Evolutionary conservation across 768 basidiomycete species (phyloP), one percentile per base, ranked within the genome.

Genomic region (Lyophyllum semitale): DNA sequence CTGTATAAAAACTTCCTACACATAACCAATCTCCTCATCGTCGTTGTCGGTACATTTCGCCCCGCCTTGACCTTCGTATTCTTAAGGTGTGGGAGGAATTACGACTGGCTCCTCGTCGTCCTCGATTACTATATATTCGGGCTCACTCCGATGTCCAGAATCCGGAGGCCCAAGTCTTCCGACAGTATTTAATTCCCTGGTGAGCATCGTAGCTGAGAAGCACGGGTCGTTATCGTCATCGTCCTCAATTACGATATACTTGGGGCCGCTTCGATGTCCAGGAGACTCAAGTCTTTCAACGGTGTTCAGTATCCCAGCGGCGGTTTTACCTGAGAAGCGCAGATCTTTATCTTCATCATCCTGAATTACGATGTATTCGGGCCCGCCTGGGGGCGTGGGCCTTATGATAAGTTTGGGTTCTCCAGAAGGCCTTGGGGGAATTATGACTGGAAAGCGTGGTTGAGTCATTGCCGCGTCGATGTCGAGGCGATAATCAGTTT

Each of bases 401-500:
- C 20, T 5, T 11, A 30, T 30, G 29, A 30, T 30, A 11, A 11
- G 29, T 30, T 11, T 30, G 29, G 29, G 29, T 30, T 6, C 29
- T 30, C 11, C 41, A 42, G 22, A 20, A 11, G 15, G 12, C 26
- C 18, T 4, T 8, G 17, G 41, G 8, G 62, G 67, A n/a, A 68
- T 58, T 46, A 58, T 48, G 18, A 66, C 43, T 22, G 58, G 38
- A 33, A 63, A 66, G 9, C 62, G 65, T 15, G 61, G 63, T 32
- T 65, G 62, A 54, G 66, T 63, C 37, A 62, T 58, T 18, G n/a
- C n/a, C n/a, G 65, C 62, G 44, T 68, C 65, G 23, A 57, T 32
- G 12, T 53, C 48, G 35, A 63, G 49, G 12, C 50, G 53, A 41
- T 60, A 66, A 40, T 66, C 59, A 30, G 60, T 53, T 12, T 61